A percentile compares a stretch with the other conserved stretches of the same genome.
These are phyloP conservation scores for Microbotryum scabiosae DNA, from an alignment of 1,284 basidiomycete species.

Conservation along the genomic window DNA sequence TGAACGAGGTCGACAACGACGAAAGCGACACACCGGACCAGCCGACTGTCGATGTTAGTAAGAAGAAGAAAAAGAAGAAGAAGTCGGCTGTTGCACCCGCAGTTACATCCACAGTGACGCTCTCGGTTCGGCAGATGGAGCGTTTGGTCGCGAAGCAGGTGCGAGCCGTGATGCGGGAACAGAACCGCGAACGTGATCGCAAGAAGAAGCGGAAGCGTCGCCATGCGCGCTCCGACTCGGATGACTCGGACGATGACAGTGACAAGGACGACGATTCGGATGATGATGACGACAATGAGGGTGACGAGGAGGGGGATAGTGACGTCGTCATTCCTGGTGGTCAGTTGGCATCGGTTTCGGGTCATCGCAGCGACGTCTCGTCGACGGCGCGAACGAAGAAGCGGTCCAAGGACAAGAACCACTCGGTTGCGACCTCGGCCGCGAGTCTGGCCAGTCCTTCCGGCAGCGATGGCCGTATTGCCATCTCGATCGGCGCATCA, in stretches of 20 bases:
- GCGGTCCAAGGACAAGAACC: no score
- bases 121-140: background rate
- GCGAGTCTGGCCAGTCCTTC: no score
- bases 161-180: background rate
- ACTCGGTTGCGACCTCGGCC: no score
- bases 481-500: background rate
- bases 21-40: no score
- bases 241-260: constrained; percentile 2
- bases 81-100: no score
- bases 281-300: background rate
- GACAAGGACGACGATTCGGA: background rate
- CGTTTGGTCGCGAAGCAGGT: background rate
- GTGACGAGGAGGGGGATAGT: constrained; percentile 1
- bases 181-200: background rate
- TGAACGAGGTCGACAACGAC: no score
- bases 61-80: no score
- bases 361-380: no score
- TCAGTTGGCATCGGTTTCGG: no score
- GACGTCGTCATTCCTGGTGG: background rate
- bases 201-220: background rate
- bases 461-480: constrained; percentile 14
- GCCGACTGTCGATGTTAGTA: no score
- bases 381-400: no score
- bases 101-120: no score
- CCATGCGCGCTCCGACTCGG: background rate